Percentiles rank a stretch among this genome's conserved stretches.
phyloP scores from a whole-genome alignment of 805 yeast species.

The Komagataella mondaviorum region DNA sequence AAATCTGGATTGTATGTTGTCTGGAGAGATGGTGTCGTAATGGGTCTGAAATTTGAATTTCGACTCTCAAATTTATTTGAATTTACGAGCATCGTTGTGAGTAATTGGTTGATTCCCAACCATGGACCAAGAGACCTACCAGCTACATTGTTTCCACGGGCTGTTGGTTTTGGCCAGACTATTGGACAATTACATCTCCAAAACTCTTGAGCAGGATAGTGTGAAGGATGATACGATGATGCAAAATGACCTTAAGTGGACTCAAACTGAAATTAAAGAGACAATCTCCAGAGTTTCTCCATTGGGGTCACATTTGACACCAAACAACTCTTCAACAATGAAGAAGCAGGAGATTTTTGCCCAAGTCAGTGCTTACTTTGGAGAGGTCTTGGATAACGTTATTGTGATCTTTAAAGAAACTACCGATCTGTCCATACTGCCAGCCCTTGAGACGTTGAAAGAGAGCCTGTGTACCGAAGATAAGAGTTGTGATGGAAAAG shows the following conservation, averaged over 20 bases:
- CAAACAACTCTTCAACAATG: neutral
- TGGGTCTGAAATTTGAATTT: neutral
- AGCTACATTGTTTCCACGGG: neutral
- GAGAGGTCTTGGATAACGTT: neutral
- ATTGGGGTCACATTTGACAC: neutral
- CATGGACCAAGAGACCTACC: neutral
- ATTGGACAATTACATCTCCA: neutral
- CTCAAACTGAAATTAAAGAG: neutral
- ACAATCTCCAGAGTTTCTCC: neutral
- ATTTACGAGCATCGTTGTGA: neutral
- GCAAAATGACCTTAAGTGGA: neutral
- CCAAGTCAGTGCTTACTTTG: neutral
- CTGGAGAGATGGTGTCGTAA: neutral
- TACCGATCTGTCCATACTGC: neutral
- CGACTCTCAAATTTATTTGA: neutral
- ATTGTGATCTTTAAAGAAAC: neutral
- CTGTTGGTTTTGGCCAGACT: neutral
- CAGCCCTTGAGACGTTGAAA: neutral
- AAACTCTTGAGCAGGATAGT: neutral
- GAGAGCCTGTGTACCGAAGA: neutral
- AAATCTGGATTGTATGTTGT: neutral
- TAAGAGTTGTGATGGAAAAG: neutral
- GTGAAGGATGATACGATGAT: neutral
- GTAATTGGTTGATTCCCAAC: neutral
- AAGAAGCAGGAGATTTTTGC: neutral